Base-by-base conservation (phyloP, 2,329 filamentous ascomycete genomes). In the Aschersonia sp. region DNA sequence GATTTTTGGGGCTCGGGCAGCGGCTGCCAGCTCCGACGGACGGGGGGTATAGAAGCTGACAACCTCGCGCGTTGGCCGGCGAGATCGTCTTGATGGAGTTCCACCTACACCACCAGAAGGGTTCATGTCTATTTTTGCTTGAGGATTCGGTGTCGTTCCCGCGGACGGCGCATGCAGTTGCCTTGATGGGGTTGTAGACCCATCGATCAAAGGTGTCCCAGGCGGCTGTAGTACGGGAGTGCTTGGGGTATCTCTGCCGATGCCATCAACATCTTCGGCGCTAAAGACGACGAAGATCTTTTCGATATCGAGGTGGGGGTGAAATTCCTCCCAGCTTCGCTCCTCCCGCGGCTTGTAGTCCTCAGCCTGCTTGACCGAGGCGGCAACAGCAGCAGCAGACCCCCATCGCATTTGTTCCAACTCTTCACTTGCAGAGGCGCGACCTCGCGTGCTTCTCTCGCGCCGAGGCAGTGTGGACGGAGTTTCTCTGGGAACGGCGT, bases 261-360 rank as follows among this genome's bases (percentile, higher is more conserved):
- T 71, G 22, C 87, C 87, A 61, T 97, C 90, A 6, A 97, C 83
- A 54, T 94, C 86, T 52, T 92, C 82, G 2, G 88, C 81, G 45
- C 76, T 79, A 59, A 89, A 89, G 3, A 95, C 72, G 54, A 83
- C 79, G 53, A 95, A 83, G 4, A 77, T 78, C 10, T 76, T 76
- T 48, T 95, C 87, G 45, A 95, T 88, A 66, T 97, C 89, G 46
- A 98, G 77, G 57, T 95, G 87, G 0, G 87, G 88, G 64, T 98
- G 92, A 54, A 97, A 97, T 62, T 98, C 92, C 59, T 95, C 89
- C 88, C 90, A 98, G 46, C 87, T 87, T 52, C 90, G 81, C 68
- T 98, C 92, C 66, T 98, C 92, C 59, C 92, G 77, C 32, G 92
- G 92, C 63, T 98, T 98, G 67, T 97, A 97, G 45, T 90, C 89